These are phyloP conservation scores for Ceratopteris richardii DNA, from an alignment of 75 land plant species.

Conservation along the genomic window DNA sequence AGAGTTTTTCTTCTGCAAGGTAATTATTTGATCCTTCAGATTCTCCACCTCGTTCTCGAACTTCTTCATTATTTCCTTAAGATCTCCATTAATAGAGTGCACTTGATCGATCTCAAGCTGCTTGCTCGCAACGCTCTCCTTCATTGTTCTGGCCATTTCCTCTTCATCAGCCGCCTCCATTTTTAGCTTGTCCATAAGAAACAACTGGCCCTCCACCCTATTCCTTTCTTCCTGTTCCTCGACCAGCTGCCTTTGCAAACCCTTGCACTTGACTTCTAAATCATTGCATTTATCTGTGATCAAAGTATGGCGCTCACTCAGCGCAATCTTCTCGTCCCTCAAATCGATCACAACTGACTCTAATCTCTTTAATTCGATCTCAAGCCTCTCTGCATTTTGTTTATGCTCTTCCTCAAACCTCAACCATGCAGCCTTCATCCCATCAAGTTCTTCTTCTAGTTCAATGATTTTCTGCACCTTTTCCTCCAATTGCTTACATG, in stretches of 20 bases:
- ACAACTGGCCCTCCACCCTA: background rate
- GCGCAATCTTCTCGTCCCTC: too few relatives aligned
- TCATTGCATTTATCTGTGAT: background rate
- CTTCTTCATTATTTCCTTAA: background rate
- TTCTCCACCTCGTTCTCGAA: background rate
- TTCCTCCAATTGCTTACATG: background rate
- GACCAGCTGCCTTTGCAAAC: background rate
- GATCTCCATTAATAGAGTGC: background rate
- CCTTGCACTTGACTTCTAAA: background rate
- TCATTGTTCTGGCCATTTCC: background rate
- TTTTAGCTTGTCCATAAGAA: background rate
- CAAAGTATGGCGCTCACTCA: background rate
- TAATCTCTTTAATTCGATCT: constrained; percentile 11
- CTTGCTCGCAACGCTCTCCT: background rate
- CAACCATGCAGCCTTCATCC: background rate
- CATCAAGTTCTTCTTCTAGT: background rate
- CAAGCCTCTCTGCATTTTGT: constrained; percentile 25
- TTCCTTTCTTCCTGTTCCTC: background rate
- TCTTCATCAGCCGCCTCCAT: background rate
- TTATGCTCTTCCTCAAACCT: constrained; percentile 12
- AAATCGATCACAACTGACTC: background rate
- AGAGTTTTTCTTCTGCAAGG: background rate
- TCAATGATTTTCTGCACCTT: background rate
- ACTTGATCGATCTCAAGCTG: background rate
- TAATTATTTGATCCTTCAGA: background rate